Evolutionary conservation across 169 alveolate genomes (phyloP).

Genomic region (Amoebophrya sp.): DNA sequence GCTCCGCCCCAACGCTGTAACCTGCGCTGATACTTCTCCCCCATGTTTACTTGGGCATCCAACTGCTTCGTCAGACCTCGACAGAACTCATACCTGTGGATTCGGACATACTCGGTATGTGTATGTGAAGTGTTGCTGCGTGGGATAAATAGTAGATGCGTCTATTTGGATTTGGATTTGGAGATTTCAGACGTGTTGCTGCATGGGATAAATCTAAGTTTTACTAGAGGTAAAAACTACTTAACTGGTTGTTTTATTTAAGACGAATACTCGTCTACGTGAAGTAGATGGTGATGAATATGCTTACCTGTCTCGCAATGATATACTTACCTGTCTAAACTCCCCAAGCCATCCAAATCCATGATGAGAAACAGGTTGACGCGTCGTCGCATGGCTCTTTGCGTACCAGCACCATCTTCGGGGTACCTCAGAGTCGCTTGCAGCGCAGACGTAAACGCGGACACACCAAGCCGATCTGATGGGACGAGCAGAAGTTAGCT

Average conservation of each 20-base stretch:
- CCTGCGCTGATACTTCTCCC: background rate
- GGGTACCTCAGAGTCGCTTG: background rate
- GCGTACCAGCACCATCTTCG: background rate
- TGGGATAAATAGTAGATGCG: no score
- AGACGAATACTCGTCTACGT: no score
- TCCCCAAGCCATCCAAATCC: background rate
- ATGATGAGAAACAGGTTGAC: background rate
- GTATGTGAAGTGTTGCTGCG: no score
- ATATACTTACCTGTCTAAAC: background rate
- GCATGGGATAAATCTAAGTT: no score
- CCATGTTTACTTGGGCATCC: background rate
- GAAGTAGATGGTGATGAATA: no score
- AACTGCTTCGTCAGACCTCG: slow-evolving; percentile 6
- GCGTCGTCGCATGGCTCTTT: background rate
- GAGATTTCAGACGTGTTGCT: no score
- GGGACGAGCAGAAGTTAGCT: no score
- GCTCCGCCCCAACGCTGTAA: background rate
- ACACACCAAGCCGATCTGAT: background rate
- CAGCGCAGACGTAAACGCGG: background rate
- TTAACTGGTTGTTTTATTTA: no score
- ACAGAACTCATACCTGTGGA: background rate
- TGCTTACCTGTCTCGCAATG: no score
- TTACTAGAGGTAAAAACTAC: no score
- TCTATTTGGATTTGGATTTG: no score
- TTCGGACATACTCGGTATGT: no score